phyloP scores from a whole-genome alignment of 371 early-diverging fungal species.

The Lichtheimia ramosa region DNA sequence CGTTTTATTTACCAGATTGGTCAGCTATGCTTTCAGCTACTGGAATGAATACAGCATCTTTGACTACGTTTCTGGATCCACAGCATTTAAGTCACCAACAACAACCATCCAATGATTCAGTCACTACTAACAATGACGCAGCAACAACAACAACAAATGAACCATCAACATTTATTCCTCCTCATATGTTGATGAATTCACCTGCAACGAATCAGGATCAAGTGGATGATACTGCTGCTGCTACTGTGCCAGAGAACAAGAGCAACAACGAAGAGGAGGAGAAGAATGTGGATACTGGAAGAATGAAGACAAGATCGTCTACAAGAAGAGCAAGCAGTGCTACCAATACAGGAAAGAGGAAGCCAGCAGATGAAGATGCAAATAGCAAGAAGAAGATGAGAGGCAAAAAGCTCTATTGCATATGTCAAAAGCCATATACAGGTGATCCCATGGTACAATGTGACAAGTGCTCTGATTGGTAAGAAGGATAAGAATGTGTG shows the following conservation, averaged over 20 bases:
- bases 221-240: neutral
- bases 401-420: slow-evolving; percentile 69
- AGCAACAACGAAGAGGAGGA: neutral
- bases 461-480: slow-evolving; percentile 78
- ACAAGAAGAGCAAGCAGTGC: slow-evolving; percentile 1
- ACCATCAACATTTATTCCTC: slow-evolving; percentile 8
- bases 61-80: slow-evolving; percentile 1
- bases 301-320: slow-evolving; percentile 18
- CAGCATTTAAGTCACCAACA: slow-evolving; percentile 1
- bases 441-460: slow-evolving; percentile 82
- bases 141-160: neutral
- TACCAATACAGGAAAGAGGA: slow-evolving; percentile 15
- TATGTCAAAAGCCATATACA: slow-evolving; percentile 67
- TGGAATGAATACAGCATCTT: slow-evolving; percentile 5
- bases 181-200: slow-evolving; percentile 5
- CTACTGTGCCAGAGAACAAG: neutral
- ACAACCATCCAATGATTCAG: neutral
- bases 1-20: slow-evolving; percentile 22
- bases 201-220: neutral
- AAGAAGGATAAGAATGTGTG: slow-evolving; percentile 13
- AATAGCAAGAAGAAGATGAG: slow-evolving; percentile 13
- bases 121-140: slow-evolving; percentile 1
- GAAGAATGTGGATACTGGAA: slow-evolving; percentile 10
- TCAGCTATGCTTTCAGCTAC: slow-evolving; percentile 7
- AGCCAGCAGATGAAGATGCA: slow-evolving; percentile 2